These are phyloP conservation scores for Podospora pseudopauciseta DNA, from an alignment of 495 filamentous ascomycete species.

Conservation along the genomic window DNA sequence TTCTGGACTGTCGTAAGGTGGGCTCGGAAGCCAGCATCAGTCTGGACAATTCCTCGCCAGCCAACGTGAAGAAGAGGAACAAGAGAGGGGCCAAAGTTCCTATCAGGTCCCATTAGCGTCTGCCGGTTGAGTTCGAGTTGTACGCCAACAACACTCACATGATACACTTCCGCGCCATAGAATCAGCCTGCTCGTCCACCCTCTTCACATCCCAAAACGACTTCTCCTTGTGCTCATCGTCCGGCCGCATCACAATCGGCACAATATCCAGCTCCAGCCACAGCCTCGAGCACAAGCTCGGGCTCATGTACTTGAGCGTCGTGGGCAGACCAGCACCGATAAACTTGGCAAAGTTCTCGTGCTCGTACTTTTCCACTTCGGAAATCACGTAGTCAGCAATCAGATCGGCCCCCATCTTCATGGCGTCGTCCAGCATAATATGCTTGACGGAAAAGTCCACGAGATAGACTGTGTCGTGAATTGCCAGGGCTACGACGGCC, in stretches of 20 bases:
- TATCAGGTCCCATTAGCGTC: constrained; percentile 23
- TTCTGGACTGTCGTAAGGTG: constrained; percentile 59
- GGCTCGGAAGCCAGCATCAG: constrained; percentile 63
- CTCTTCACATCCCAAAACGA: constrained; percentile 53
- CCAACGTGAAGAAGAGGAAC: constrained; percentile 73
- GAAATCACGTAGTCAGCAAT: constrained; percentile 54
- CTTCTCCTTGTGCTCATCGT: constrained; percentile 43
- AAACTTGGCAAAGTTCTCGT: constrained; percentile 63
- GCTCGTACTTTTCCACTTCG: constrained; percentile 54
- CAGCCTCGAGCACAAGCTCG: constrained; percentile 64
- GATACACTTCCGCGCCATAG: constrained; percentile 77
- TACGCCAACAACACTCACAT: constrained; percentile 40
- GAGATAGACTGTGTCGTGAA: constrained; percentile 75
- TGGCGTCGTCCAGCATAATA: constrained; percentile 39
- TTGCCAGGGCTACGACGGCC: constrained; percentile 59
- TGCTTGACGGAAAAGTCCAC: constrained; percentile 67
- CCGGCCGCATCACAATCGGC: constrained; percentile 54
- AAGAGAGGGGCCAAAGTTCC: constrained; percentile 72
- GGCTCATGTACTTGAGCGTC: constrained; percentile 49
- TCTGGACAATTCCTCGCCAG: constrained; percentile 68
- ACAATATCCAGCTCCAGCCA: constrained; percentile 80
- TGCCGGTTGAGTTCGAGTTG: not conserved
- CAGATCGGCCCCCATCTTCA: constrained; percentile 38
- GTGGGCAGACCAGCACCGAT: constrained; percentile 59
- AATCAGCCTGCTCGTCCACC: constrained; percentile 82